phyloP scores from a whole-genome alignment of 768 basidiomycete species.

The Kwoniella heveanensis region DNA sequence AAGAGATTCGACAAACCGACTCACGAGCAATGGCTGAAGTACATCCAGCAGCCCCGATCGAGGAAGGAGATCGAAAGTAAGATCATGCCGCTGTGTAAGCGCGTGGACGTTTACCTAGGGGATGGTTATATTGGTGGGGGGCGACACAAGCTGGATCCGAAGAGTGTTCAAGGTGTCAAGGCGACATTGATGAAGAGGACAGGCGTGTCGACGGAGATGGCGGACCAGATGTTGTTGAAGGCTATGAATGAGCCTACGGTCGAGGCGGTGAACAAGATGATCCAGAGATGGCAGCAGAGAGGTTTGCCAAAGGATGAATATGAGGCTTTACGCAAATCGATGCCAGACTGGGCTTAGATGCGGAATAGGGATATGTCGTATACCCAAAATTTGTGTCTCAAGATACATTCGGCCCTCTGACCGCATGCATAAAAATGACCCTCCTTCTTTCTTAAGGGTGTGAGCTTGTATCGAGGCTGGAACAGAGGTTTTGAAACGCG shows the following conservation, averaged over 20 bases:
- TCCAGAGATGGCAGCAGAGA: background rate
- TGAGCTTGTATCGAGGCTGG: too few relatives aligned
- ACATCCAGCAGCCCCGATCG: slow-evolving; percentile 9
- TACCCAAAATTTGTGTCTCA: too few relatives aligned
- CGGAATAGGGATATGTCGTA: too few relatives aligned
- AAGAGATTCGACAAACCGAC: slow-evolving; percentile 1
- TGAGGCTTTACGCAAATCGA: background rate
- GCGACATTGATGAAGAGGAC: background rate
- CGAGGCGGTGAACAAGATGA: background rate
- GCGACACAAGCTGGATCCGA: slow-evolving; percentile 2
- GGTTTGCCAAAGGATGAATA: background rate
- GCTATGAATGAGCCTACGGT: background rate
- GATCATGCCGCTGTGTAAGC: slow-evolving; percentile 11
- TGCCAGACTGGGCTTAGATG: slow-evolving; percentile 1
- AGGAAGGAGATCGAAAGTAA: slow-evolving; percentile 15
- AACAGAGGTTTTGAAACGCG: too few relatives aligned
- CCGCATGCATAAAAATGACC: too few relatives aligned
- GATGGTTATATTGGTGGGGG: slow-evolving; percentile 17
- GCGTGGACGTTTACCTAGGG: slow-evolving; percentile 4
- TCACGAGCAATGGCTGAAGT: slow-evolving; percentile 5
- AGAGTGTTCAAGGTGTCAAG: background rate
- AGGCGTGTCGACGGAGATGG: background rate
- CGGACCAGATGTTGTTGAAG: slow-evolving; percentile 14
- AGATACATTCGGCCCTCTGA: too few relatives aligned
- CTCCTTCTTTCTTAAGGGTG: too few relatives aligned